These are phyloP conservation scores for Mycena metata DNA, from an alignment of 768 basidiomycete species.

Conservation along the genomic window DNA sequence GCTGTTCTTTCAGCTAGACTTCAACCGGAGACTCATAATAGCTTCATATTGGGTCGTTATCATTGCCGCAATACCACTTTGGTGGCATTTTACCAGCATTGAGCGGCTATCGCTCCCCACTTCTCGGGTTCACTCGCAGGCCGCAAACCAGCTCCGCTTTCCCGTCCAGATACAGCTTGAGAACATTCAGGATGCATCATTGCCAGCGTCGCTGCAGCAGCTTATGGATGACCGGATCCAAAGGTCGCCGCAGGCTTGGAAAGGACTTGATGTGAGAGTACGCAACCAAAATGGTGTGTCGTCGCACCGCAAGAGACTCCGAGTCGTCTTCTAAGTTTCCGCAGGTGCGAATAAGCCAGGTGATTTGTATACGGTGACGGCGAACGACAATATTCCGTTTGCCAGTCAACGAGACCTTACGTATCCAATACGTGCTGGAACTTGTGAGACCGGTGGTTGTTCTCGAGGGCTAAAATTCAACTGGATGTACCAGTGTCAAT, in stretches of 20 bases:
- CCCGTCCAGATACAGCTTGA: conserved; percentile 62
- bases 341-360: conserved; percentile 28
- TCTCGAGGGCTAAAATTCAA: neutral
- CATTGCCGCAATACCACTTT: conserved; percentile 84
- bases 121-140: conserved; percentile 66
- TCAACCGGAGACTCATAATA: conserved; percentile 71
- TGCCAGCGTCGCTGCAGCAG: conserved; percentile 37
- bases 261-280: conserved; percentile 57
- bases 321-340: neutral
- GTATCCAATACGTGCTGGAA: conserved; percentile 44
- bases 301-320: neutral
- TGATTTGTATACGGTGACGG: conserved; percentile 42
- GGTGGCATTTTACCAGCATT: conserved; percentile 96
- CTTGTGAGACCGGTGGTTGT: conserved; percentile 35
- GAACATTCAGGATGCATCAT: conserved; percentile 32
- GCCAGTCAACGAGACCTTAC: conserved; percentile 47
- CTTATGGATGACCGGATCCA: conserved; percentile 44
- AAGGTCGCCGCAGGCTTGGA: conserved; percentile 53
- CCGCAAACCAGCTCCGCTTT: conserved; percentile 58
- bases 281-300: conserved; percentile 50
- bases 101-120: conserved; percentile 82
- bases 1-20: conserved; percentile 65
- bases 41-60: conserved; percentile 84
- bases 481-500: conserved; percentile 35
- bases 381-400: conserved; percentile 35